Conservation (phyloP, 371 early-diverging fungal genomes). For the Dichotomocladium elegans region DNA sequence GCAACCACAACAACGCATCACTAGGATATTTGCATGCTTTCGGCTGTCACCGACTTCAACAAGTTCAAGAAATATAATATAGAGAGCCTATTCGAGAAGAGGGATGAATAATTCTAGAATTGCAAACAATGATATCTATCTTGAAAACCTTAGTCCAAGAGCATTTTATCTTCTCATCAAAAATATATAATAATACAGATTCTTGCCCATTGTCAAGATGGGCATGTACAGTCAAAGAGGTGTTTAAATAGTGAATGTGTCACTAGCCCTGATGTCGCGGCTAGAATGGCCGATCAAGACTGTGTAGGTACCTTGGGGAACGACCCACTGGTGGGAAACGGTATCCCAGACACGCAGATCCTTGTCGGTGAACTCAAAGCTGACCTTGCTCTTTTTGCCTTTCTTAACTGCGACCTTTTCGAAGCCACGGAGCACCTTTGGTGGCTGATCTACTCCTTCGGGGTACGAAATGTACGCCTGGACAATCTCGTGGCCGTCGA, state of each 20-base stretch:
- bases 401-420: conserved; percentile 38
- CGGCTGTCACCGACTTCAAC: conserved; percentile 64
- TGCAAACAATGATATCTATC: no score
- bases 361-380: conserved; percentile 26
- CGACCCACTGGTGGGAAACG: conserved; percentile 27
- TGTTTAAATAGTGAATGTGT: conserved; percentile 6
- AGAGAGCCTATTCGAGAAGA: conserved; percentile 49
- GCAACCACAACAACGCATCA: background rate
- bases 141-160: no score
- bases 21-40: conserved; percentile 70
- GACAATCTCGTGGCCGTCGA: conserved; percentile 55
- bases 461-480: conserved; percentile 57
- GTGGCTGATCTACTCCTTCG: conserved; percentile 41
- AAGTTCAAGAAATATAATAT: conserved; percentile 66
- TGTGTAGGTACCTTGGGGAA: conserved; percentile 40
- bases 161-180: no score
- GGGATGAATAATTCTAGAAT: no score
- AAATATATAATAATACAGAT: no score
- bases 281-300: conserved; percentile 48
- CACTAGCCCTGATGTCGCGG: conserved; percentile 35
- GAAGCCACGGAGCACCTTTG: conserved; percentile 51
- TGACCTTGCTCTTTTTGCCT: conserved; percentile 17
- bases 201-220: no score
- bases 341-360: conserved; percentile 46
- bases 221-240: no score